Evolutionary conservation across 1,284 basidiomycete genomes (phyloP).

Genomic region (Phlebopus sp.): DNA sequence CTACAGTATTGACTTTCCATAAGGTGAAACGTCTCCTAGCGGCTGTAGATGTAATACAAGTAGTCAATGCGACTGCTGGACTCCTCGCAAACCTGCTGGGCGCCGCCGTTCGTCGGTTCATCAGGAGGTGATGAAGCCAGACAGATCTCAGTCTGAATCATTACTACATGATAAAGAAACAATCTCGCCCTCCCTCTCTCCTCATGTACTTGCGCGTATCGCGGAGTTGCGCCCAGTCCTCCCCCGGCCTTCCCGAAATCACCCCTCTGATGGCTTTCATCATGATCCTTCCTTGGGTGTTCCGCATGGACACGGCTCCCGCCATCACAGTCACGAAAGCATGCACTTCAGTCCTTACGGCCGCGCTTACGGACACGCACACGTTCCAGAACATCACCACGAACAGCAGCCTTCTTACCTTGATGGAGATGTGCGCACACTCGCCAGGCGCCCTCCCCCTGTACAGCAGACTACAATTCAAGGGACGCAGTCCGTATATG

Average conservation of each 20-base stretch:
- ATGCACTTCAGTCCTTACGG: constrained; percentile 59
- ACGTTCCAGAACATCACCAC: constrained; percentile 30
- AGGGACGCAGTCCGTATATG: constrained; percentile 19
- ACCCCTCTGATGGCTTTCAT: constrained; percentile 29
- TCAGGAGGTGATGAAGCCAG: constrained; percentile 26
- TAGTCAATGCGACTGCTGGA: constrained; percentile 57
- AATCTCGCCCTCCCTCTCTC: constrained; percentile 24
- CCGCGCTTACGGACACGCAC: constrained; percentile 51
- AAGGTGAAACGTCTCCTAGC: constrained; percentile 41
- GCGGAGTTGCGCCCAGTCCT: constrained; percentile 56
- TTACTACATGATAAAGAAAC: constrained; percentile 11
- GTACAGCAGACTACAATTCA: constrained; percentile 13
- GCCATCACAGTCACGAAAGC: constrained; percentile 44
- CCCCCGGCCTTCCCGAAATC: constrained; percentile 40
- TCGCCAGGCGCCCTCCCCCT: constrained; percentile 17
- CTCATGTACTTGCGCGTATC: constrained; percentile 50
- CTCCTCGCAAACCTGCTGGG: constrained; percentile 33
- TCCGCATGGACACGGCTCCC: constrained; percentile 36
- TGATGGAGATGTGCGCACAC: constrained; percentile 19
- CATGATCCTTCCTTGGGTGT: constrained; percentile 42
- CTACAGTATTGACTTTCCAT: constrained; percentile 35
- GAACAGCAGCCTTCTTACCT: constrained; percentile 22
- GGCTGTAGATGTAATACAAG: constrained; percentile 46
- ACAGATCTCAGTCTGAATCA: constrained; percentile 22
- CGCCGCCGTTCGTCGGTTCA: constrained; percentile 33